Evolutionary conservation across 139 green algal genomes (phyloP).

Genomic region (Klebsormidium nitens): DNA sequence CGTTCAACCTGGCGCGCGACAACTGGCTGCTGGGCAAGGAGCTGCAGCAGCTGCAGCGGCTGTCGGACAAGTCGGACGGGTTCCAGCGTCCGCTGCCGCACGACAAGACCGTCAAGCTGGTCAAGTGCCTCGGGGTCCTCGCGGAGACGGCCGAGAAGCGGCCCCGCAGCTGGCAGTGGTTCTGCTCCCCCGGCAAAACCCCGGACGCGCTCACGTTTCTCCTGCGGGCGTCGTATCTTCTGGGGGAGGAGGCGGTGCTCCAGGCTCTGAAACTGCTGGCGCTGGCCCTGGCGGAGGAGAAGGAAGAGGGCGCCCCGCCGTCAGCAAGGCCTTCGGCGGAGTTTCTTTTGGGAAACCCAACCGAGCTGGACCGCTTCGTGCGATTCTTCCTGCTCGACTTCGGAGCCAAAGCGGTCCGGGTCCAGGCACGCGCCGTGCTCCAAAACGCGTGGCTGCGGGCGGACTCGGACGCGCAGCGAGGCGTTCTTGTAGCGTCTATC

Average conservation of each 20-base stretch:
- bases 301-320: too few species aligned
- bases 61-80: slow-evolving; percentile 10
- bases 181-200: slow-evolving; percentile 17
- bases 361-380: too few species aligned
- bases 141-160: slow-evolving; percentile 14
- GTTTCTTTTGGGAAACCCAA: too few species aligned
- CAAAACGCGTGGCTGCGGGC: too few species aligned
- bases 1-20: slow-evolving; percentile 24
- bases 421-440: too few species aligned
- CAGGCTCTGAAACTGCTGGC: not conserved
- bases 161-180: slow-evolving; percentile 29
- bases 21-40: slow-evolving; percentile 7
- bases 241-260: slow-evolving; percentile 5
- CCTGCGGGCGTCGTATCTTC: not conserved
- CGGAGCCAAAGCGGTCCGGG: too few species aligned
- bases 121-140: slow-evolving; percentile 4
- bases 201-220: slow-evolving; percentile 13
- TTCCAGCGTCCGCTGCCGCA: slow-evolving; percentile 20
- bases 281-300: not conserved
- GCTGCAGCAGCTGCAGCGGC: slow-evolving; percentile 18
- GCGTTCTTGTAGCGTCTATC: too few species aligned
- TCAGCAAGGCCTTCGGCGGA: too few species aligned
- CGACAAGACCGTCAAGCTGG: slow-evolving; percentile 13
- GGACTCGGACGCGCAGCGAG: too few species aligned
- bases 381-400: too few species aligned